These are phyloP conservation scores for Rhizopus stolonifer DNA, from an alignment of 371 early-diverging fungal species.

Conservation along the genomic window DNA sequence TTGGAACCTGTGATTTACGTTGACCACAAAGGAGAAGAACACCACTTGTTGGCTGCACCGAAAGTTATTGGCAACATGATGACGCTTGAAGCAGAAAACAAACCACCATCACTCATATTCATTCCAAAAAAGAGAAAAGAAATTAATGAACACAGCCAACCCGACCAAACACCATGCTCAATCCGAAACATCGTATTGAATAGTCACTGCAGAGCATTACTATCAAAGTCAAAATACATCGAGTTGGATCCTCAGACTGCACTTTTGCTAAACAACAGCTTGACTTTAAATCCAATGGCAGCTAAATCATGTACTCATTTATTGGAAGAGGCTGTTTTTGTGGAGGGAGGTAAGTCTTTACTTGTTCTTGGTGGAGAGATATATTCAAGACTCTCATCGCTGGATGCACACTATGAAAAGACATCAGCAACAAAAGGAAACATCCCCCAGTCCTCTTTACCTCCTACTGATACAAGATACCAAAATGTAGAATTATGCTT, in stretches of 20 bases:
- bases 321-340: constrained; percentile 9
- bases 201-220: constrained; percentile 3
- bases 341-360: constrained; percentile 6
- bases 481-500: constrained; percentile 12
- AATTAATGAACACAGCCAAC: constrained; percentile 2
- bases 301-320: constrained; percentile 1
- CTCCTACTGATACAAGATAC: constrained; percentile 12
- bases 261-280: constrained; percentile 11
- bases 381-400: constrained; percentile 11
- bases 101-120: not conserved
- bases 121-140: constrained; percentile 11
- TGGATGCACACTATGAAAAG: constrained; percentile 13
- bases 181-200: constrained; percentile 8
- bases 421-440: constrained; percentile 10
- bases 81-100: constrained; percentile 11
- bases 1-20: constrained; percentile 15
- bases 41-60: constrained; percentile 14
- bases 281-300: constrained; percentile 6
- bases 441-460: constrained; percentile 10
- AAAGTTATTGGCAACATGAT: constrained; percentile 14
- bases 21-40: constrained; percentile 17
- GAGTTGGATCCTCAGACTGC: constrained; percentile 5
- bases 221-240: constrained; percentile 9
- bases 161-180: constrained; percentile 1
- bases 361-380: constrained; percentile 10